Evolutionary conservation across 176 grass and related monocot genomes (phyloP).

Genomic region (Carex scoparia): DNA sequence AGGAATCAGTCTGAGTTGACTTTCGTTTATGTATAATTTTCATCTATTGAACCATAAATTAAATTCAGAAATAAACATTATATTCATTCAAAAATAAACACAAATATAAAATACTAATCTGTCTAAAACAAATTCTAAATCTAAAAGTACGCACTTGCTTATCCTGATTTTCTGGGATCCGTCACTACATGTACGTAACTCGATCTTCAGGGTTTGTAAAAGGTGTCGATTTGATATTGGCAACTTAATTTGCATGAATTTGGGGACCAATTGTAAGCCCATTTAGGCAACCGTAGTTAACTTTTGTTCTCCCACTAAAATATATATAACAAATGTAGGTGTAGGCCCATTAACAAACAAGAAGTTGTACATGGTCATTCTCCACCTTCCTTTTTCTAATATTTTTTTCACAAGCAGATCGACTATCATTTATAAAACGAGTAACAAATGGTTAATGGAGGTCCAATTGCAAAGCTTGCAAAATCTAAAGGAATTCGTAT

Average conservation of each 20-base stretch:
- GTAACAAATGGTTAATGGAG: not conserved
- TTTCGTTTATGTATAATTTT: too few relatives aligned
- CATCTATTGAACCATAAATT: too few relatives aligned
- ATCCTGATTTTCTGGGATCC: too few relatives aligned
- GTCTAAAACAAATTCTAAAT: too few relatives aligned
- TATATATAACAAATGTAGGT: not conserved
- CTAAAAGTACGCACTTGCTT: too few relatives aligned
- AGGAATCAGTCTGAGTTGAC: too few relatives aligned
- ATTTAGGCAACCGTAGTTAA: not conserved
- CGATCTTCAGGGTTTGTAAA: not conserved
- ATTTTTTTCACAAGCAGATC: not conserved
- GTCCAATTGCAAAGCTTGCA: not conserved
- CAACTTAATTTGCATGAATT: not conserved
- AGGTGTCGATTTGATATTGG: not conserved
- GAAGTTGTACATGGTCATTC: not conserved
- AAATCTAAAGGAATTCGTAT: not conserved
- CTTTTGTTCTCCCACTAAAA: not conserved
- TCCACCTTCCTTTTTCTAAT: not conserved
- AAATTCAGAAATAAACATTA: too few relatives aligned
- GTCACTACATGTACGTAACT: not conserved
- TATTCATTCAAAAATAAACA: too few relatives aligned
- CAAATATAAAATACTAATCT: too few relatives aligned
- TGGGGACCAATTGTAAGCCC: not conserved
- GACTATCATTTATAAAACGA: not conserved
- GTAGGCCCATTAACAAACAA: not conserved